Evolutionary conservation across 2,329 filamentous ascomycete genomes (phyloP), one percentile per base, ranked within the genome.

Genomic region (Venturiaceae sp.): DNA sequence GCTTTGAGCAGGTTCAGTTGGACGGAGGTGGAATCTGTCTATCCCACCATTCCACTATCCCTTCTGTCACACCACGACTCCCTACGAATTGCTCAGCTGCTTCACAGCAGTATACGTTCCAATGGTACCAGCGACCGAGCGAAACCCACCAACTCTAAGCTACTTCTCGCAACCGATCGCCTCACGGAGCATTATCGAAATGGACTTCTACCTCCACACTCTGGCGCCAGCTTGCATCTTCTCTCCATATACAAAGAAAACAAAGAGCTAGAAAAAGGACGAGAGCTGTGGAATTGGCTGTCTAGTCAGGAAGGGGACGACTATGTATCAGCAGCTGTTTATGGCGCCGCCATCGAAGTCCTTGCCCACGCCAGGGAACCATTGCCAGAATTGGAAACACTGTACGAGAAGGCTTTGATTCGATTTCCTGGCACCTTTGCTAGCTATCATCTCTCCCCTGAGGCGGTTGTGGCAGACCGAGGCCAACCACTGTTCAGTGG

Each of bases 311-410:
- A 73, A 52, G 44, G 26, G 21, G 71, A 77, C 19, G 64, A 67
- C 5, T 71, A 72, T 54, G 69, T 77, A 9, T 71, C 74, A 55
- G 64, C 68, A 16, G 66, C 69, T 4, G 73, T 77, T 0, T 80
- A 80, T 60, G 78, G 77, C 5, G 73, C 73, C 7, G 77, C 75
- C 1, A 78, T 81, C 32, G 76, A 80, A 61, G 65, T 78, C 41
- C 66, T 79, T 55, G 74, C 76, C 11, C 70, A 71, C 14, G 69
- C 73, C 54, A 71, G 73, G 13, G 65, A 66, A 54, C 62, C 64
- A 3, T 67, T 80, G 0, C 61, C 66, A 11, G 70, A 75, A 5
- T 65, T 80, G 19, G 79, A 81, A 61, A 63, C 65, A 1, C 60
- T 81, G 14, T 81, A 77, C 62, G 58, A 65, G 4, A 63, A 75